phyloP scores from a whole-genome alignment of 108 stramenopile species.

The Cyclostephanos tholiformis region DNA sequence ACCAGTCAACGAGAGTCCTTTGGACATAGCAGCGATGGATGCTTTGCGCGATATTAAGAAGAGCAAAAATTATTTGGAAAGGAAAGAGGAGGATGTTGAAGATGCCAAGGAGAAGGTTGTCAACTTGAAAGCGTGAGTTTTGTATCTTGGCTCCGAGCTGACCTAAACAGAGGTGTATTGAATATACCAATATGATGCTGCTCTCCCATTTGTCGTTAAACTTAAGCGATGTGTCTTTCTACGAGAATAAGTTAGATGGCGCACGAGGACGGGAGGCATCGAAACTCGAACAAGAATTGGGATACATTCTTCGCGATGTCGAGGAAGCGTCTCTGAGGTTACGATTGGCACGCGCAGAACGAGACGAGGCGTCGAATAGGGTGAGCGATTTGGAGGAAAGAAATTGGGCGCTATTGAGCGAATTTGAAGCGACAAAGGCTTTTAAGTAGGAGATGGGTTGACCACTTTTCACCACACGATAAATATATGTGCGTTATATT shows the following conservation, averaged over 20 bases:
- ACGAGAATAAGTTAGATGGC: conserved; percentile 41
- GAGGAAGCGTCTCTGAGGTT: conserved; percentile 69
- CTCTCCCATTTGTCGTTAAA: not conserved
- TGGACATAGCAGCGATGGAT: conserved; percentile 69
- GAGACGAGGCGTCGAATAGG: conserved; percentile 53
- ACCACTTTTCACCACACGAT: not conserved
- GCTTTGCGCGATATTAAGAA: conserved; percentile 71
- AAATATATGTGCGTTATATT: not conserved
- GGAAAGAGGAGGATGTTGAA: conserved; percentile 55
- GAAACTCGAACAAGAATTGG: conserved; percentile 42
- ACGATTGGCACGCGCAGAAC: conserved; percentile 59
- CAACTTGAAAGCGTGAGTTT: conserved; percentile 63
- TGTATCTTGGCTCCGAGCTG: not conserved
- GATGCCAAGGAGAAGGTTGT: conserved; percentile 66
- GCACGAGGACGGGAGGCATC: conserved; percentile 26
- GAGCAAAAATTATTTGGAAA: conserved; percentile 53
- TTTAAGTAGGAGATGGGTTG: conserved; percentile 44
- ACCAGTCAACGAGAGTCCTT: conserved; percentile 60
- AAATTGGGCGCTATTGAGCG: conserved; percentile 80
- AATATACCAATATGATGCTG: not conserved
- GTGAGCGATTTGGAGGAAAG: conserved; percentile 62
- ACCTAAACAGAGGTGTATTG: not conserved
- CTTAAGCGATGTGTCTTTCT: conserved; percentile 48
- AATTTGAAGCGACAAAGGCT: conserved; percentile 65
- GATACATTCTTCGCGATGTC: conserved; percentile 64